A percentile compares a stretch with the other conserved stretches of the same genome.
Conservation (phyloP, 768 basidiomycete genomes). For the Astraeus odoratus region DNA sequence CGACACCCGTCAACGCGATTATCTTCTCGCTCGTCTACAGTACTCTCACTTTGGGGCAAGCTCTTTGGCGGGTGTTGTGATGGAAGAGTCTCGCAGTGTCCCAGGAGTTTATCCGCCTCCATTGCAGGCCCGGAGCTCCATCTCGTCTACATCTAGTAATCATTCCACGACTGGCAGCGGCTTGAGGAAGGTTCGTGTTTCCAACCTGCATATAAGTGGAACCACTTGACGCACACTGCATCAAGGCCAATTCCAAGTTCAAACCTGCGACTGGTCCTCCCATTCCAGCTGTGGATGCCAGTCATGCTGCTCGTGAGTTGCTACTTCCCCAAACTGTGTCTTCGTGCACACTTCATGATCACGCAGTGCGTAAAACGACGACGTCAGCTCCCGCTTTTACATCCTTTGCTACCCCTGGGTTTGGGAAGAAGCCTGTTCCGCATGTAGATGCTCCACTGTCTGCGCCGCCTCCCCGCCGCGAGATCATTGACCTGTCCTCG, state of each 20-base stretch:
- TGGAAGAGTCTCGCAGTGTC: conserved; percentile 28
- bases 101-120: conserved; percentile 16
- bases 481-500: conserved; percentile 13
- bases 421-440: conserved; percentile 20
- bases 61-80: too few species aligned
- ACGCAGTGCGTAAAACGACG: conserved; percentile 19
- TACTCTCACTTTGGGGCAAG: too few species aligned
- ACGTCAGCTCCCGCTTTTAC: conserved; percentile 24
- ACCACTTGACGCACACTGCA: neutral
- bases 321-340: conserved; percentile 1
- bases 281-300: neutral
- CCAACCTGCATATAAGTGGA: neutral
- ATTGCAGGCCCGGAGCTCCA: neutral
- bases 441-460: conserved; percentile 6
- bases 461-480: neutral
- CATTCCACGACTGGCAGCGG: neutral
- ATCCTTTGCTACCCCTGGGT: conserved; percentile 42
- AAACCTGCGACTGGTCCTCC: conserved; percentile 33
- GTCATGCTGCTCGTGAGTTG: neutral
- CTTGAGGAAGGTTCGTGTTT: conserved; percentile 2
- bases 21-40: too few species aligned
- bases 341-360: conserved; percentile 5
- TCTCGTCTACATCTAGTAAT: neutral
- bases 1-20: too few species aligned
- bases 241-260: conserved; percentile 33